Base-by-base conservation (phyloP, 768 basidiomycete species). In the Podaxis sp. region DNA sequence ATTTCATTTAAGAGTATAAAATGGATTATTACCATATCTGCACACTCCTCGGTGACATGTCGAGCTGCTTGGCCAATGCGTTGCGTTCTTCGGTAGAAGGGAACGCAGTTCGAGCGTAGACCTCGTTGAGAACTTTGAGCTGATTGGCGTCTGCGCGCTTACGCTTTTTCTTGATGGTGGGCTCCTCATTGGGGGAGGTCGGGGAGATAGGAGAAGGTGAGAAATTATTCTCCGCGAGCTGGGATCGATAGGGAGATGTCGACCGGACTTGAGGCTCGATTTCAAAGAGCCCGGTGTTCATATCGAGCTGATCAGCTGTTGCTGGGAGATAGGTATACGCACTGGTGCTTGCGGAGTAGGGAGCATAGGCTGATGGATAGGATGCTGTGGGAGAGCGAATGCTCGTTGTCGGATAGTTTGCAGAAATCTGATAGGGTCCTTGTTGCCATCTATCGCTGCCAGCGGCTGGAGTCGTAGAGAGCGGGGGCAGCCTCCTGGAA, bases 21-120 rank as follows among this genome's bases (percentile, higher is more conserved):
- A 59, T 64, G 40, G 32, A 52, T 57, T 61, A 21, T 66, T 70
- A 91, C 91, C 91, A 93, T 59, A 93, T 93, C 71, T 93, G 91
- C 61, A 93, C 91, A 64, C 89, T 91, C 63, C 91, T 77, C 42
- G 91, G 83, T 50, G 89, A 86, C 91, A 93, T 93, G 65, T 89
- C 90, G 62, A 93, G 76, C 65, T 83, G 77, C 64, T 86, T 89
- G 13, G 91, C 91, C 52, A 93, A 74, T 35, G 84, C 84, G 38
- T 82, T 79, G n/a, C 91, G 85, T 71, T 93, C 91, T 71, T 92
- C 91, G 9, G 91, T 93, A 13, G 91, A 91, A 21, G 91, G 91
- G 67, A 93, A 93, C 16, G 91, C 90, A 2, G 91, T 93, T 61
- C 91, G 83, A 63, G 76, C 78, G 70, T 91, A 93, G 0, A 86